Conservation (phyloP, 768 basidiomycete species). For the Termitomyces sp. region DNA sequence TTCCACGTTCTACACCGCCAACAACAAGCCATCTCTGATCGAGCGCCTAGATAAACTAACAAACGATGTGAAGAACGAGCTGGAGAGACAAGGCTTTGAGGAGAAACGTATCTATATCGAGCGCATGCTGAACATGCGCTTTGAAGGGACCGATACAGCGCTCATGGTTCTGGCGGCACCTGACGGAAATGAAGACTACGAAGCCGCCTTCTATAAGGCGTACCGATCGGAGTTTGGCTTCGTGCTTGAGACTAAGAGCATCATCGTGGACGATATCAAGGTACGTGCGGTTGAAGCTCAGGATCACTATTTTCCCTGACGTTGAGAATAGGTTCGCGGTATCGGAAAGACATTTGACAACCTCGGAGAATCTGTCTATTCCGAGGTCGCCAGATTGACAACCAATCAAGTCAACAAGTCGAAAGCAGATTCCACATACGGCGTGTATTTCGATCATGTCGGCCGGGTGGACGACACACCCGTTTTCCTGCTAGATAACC, state of each 20-base stretch:
- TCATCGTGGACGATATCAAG: conserved; percentile 93
- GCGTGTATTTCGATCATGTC: conserved; percentile 80
- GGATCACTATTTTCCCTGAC: neutral
- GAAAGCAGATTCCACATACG: conserved; percentile 52
- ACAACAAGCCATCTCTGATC: conserved; percentile 53
- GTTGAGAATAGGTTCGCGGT: conserved; percentile 63
- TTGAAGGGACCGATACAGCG: conserved; percentile 91
- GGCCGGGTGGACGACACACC: conserved; percentile 80
- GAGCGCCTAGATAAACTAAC: conserved; percentile 71
- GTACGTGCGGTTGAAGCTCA: conserved; percentile 31
- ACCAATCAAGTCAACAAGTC: conserved; percentile 37
- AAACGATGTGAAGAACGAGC: conserved; percentile 58
- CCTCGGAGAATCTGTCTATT: conserved; percentile 76
- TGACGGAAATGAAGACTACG: conserved; percentile 69
- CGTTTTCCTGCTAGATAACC: conserved; percentile 66
- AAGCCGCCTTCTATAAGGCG: conserved; percentile 71
- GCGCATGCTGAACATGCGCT: conserved; percentile 88
- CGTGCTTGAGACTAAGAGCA: conserved; percentile 75
- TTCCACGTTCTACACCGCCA: conserved; percentile 70
- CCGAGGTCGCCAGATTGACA: conserved; percentile 60
- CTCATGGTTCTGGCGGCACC: conserved; percentile 78
- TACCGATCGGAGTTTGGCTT: conserved; percentile 93
- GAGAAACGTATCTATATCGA: conserved; percentile 71
- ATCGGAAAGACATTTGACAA: conserved; percentile 88
- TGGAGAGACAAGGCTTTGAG: conserved; percentile 81